Conservation (phyloP, 352 stramenopile genomes). For the Pythium graminicola region DNA sequence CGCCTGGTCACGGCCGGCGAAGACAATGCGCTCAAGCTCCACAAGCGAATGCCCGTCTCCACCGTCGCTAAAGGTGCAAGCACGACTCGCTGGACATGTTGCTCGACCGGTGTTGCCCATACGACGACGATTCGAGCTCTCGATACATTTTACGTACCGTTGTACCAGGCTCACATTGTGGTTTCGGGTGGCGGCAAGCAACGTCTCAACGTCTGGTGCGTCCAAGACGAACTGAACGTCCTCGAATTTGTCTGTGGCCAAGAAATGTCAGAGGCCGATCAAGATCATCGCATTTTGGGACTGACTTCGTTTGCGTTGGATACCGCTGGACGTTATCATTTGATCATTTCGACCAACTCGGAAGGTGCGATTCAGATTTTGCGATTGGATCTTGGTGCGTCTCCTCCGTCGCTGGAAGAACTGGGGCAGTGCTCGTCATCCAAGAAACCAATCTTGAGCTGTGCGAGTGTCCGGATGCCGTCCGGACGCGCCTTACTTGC, state of each 20-base stretch:
- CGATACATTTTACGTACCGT: slow-evolving; percentile 32
- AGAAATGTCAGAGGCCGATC: slow-evolving; percentile 45
- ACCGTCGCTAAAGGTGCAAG: background rate
- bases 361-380: slow-evolving; percentile 64
- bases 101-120: slow-evolving; percentile 60
- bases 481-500: slow-evolving; percentile 44
- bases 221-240: slow-evolving; percentile 29
- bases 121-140: slow-evolving; percentile 77
- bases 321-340: slow-evolving; percentile 26
- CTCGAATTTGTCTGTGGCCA: slow-evolving; percentile 57
- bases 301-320: slow-evolving; percentile 49
- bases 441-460: slow-evolving; percentile 79
- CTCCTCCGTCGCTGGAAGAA: slow-evolving; percentile 21
- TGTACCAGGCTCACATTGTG: slow-evolving; percentile 34
- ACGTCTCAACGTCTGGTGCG: slow-evolving; percentile 66
- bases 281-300: slow-evolving; percentile 81
- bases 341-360: slow-evolving; percentile 69
- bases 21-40: slow-evolving; percentile 79
- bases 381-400: slow-evolving; percentile 41
- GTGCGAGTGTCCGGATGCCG: slow-evolving; percentile 34
- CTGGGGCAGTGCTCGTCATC: slow-evolving; percentile 51
- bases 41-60: slow-evolving; percentile 26
- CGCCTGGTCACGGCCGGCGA: slow-evolving; percentile 65
- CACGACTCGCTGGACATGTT: slow-evolving; percentile 29
- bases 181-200: slow-evolving; percentile 79